Conservation (phyloP, 2,329 filamentous ascomycete genomes). For the Epichloe gansuensis region DNA sequence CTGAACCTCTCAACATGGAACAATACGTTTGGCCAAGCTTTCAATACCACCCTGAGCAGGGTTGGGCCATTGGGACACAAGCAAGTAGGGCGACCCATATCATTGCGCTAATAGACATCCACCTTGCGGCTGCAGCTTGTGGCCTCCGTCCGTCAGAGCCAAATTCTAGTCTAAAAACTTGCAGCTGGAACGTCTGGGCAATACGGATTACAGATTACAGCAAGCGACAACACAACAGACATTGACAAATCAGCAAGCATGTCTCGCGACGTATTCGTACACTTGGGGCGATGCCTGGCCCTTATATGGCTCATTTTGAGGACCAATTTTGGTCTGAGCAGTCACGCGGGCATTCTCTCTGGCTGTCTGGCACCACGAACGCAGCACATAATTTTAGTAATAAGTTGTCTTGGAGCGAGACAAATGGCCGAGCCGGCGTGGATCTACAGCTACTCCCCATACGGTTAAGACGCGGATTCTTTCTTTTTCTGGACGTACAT, state of each 20-base stretch:
- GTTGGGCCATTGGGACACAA: slow-evolving; percentile 5
- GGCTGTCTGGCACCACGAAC: not conserved
- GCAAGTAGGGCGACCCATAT: slow-evolving; percentile 2
- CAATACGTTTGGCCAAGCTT: slow-evolving; percentile 7
- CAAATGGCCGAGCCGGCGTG: slow-evolving; percentile 3
- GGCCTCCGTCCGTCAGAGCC: not conserved
- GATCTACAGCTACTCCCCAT: slow-evolving; percentile 4
- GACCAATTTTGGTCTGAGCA: not conserved
- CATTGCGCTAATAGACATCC: slow-evolving; percentile 5
- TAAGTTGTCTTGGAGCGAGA: not conserved
- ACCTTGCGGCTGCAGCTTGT: slow-evolving; percentile 2
- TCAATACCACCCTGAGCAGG: slow-evolving; percentile 8
- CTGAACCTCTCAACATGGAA: slow-evolving; percentile 3
- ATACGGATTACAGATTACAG: not conserved
- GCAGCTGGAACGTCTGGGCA: slow-evolving; percentile 2
- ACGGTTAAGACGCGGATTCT: slow-evolving; percentile 4
- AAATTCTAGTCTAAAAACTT: slow-evolving; percentile 2
- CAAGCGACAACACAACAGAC: not conserved
- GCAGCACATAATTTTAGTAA: not conserved
- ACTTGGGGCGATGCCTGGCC: not conserved
- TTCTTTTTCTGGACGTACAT: too few species aligned
- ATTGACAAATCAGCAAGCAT: not conserved
- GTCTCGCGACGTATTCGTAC: not conserved
- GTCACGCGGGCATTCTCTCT: not conserved
- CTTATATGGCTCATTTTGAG: not conserved